These are phyloP conservation scores for Prunus salicina DNA, from an alignment of 306 rosid species.

Conservation along the genomic window DNA sequence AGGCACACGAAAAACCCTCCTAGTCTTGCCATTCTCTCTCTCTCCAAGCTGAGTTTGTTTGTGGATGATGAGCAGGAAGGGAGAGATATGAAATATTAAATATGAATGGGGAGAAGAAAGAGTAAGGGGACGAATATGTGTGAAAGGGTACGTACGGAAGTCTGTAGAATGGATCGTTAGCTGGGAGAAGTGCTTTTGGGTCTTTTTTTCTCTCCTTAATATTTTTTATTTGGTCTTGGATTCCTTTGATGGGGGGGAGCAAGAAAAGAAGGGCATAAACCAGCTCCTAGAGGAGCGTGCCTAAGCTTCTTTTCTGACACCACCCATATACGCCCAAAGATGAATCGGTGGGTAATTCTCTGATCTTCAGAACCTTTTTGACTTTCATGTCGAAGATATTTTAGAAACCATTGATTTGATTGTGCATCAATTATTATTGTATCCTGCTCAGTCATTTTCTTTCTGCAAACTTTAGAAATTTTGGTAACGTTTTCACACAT, in stretches of 20 bases:
- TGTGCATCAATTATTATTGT: no score
- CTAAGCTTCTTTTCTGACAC: no score
- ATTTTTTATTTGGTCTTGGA: constrained; percentile 36
- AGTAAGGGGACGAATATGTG: not conserved
- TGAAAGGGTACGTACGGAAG: constrained; percentile 1
- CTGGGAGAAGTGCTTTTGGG: constrained; percentile 26
- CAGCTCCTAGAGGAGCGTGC: constrained; percentile 56
- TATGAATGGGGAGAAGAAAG: not conserved
- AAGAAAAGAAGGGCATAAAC: constrained; percentile 58
- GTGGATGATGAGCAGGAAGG: constrained; percentile 1
- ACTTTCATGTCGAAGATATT: constrained; percentile 7
- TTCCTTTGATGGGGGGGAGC: constrained; percentile 60
- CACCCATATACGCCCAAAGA: no score
- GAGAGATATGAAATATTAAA: not conserved
- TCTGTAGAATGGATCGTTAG: constrained; percentile 4
- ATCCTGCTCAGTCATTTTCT: not conserved
- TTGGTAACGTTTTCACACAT: not conserved
- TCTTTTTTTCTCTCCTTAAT: constrained; percentile 23
- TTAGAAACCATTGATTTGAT: not conserved
- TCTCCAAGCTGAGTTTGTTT: constrained; percentile 9
- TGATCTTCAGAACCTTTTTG: constrained; percentile 19
- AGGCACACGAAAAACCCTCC: constrained; percentile 64
- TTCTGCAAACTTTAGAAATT: not conserved
- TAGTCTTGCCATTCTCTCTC: constrained; percentile 48
- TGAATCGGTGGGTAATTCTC: not conserved